Base-by-base conservation (phyloP, 1,139 yeast genomes). In the Williopsis jadinii region DNA sequence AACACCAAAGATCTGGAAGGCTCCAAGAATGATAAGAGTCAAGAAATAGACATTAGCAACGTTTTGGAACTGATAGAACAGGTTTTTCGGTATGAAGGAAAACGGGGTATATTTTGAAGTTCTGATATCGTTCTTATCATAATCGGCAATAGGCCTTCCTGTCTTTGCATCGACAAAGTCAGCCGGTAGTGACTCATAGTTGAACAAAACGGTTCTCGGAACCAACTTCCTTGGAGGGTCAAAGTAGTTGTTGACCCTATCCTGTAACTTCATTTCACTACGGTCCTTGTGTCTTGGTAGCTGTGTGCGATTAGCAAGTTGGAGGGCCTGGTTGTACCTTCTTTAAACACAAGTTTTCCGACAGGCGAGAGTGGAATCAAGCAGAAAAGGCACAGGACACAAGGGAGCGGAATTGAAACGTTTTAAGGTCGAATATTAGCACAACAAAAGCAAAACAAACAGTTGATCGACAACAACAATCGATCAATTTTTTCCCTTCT, bases 91-190 rank as follows among this genome's bases (percentile, higher is more conserved):
- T 36, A 92, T 58, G 57, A 92, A 92, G 5, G 94, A 69, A 37
- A 92, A 59, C 5, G 97, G 96, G 9, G 97, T 90, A 63, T 92
- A 92, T 63, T 87, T 90, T 8, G 97, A 87, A 3, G 98, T 90
- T 66, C 97, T 80, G 52, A 92, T 86, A 62, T 88, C 90, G 66
- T 92, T 92, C 58, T 95, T 73, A 2, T 94, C 80, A 59, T 80
- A 90, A 11, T 57, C 52, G 11, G 65, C 56, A 9, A 68, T 51
- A 1, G 95, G 94, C 40, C 69, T 59, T 11, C 87, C 87, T 5
- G 77, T 70, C 40, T 73, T 78, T 12, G 38, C 43, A 53, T 84
- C 84, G 14, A 79, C 45, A 56, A 67, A 66, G 14, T 77, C 75
- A 2, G 65, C 64, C 0, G 95, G 95, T 41, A 88, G 66, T 1